Percentiles rank a stretch among this genome's conserved stretches.
These are phyloP conservation scores for Ophiostoma piceae DNA, from an alignment of 2,329 filamentous ascomycete species.

Conservation along the genomic window DNA sequence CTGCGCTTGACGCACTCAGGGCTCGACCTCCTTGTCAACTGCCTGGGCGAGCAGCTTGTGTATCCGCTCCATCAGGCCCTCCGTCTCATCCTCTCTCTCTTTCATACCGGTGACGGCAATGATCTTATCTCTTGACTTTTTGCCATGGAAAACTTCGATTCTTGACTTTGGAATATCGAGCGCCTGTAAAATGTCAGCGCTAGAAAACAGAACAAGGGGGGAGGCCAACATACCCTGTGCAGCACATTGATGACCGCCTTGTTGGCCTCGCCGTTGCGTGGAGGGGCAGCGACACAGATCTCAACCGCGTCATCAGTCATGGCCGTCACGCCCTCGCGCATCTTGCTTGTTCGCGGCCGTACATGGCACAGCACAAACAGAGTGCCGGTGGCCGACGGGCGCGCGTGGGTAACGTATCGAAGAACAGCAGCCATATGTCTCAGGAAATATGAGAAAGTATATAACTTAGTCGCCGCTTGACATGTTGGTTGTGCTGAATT, in stretches of 20 bases:
- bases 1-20: not conserved
- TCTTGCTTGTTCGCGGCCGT: constrained; percentile 59
- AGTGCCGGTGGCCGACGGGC: constrained; percentile 41
- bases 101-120: constrained; percentile 39
- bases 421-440: constrained; percentile 31
- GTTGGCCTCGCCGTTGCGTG: constrained; percentile 64
- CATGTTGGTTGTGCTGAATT: not conserved
- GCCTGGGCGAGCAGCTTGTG: constrained; percentile 20
- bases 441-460: not conserved
- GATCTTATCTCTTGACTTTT: constrained; percentile 61
- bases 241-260: constrained; percentile 59
- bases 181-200: constrained; percentile 37
- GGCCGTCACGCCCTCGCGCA: constrained; percentile 55
- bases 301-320: constrained; percentile 55
- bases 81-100: constrained; percentile 18
- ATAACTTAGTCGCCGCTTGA: not conserved
- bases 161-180: constrained; percentile 59
- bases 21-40: not conserved
- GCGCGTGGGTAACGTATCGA: constrained; percentile 45
- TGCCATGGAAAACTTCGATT: constrained; percentile 56
- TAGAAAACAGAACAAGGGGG: not conserved
- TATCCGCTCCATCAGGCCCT: constrained; percentile 21
- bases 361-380: constrained; percentile 62
- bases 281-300: constrained; percentile 60
- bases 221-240: constrained; percentile 45